Conservation (phyloP, 2,329 filamentous ascomycete species). For the Xylaria polymorpha region DNA sequence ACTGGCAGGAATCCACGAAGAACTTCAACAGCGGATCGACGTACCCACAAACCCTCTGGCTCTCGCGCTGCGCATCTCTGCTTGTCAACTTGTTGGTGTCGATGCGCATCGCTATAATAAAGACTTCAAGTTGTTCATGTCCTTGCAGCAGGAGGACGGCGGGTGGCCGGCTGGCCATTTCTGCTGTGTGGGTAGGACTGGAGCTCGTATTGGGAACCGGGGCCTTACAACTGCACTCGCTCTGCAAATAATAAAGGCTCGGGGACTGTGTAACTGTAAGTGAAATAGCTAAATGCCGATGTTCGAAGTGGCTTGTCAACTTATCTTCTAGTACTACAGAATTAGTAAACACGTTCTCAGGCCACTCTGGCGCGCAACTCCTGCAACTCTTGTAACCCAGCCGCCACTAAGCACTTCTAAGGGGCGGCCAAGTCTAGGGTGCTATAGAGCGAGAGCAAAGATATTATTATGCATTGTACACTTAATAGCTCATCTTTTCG, state of each 20-base stretch:
- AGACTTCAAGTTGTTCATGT: conserved; percentile 34
- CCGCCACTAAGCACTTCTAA: too few species aligned
- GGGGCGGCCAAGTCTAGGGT: too few species aligned
- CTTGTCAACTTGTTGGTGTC: conserved; percentile 21
- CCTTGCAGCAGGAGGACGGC: conserved; percentile 41
- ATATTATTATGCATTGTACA: too few species aligned
- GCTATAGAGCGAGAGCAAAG: too few species aligned
- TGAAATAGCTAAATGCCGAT: too few species aligned
- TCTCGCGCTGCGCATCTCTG: conserved; percentile 13
- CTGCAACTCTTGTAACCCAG: too few species aligned
- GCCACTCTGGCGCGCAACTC: too few species aligned
- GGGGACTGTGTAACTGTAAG: too few species aligned
- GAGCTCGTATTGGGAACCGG: conserved; percentile 42
- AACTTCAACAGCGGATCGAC: conserved; percentile 7
- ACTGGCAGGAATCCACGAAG: conserved; percentile 16
- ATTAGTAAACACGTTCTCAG: too few species aligned
- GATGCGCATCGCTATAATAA: conserved; percentile 7
- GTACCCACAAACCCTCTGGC: conserved; percentile 11
- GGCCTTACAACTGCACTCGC: conserved; percentile 43
- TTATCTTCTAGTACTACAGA: too few species aligned
- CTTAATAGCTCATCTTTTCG: too few species aligned
- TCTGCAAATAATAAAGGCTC: conserved; percentile 28
- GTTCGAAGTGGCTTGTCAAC: too few species aligned
- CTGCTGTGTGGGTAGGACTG: conserved; percentile 38
- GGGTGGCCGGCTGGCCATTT: conserved; percentile 44